A percentile compares a stretch with the other conserved stretches of the same genome.
Conservation (phyloP, 2,329 filamentous ascomycete genomes). For the Fusarium luffae region DNA sequence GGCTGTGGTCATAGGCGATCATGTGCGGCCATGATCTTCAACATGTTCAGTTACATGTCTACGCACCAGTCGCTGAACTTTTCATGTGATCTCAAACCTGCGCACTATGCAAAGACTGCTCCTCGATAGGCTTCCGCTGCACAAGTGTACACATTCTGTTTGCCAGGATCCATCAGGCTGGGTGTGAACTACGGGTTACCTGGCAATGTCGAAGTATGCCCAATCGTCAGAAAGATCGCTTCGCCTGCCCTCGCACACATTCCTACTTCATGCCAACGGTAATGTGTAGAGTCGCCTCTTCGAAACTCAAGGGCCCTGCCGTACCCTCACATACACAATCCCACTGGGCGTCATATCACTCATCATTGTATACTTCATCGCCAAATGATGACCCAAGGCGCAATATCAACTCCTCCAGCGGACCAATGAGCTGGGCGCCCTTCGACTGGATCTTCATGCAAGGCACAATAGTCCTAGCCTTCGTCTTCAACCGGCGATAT, state of each 20-base stretch:
- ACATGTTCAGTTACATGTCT: constrained; percentile 72
- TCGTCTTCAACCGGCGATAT: constrained; percentile 41
- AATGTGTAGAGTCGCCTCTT: constrained; percentile 61
- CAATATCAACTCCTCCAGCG: constrained; percentile 31
- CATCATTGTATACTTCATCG: too few species aligned
- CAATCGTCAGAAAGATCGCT: constrained; percentile 60
- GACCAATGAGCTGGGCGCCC: constrained; percentile 41
- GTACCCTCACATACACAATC: constrained; percentile 33
- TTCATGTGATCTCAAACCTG: constrained; percentile 68
- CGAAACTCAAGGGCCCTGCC: constrained; percentile 33
- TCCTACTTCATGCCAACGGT: constrained; percentile 7
- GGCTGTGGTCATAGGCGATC: constrained; percentile 74
- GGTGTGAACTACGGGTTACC: constrained; percentile 70
- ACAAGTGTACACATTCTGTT: constrained; percentile 64
- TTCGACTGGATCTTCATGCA: constrained; percentile 47
- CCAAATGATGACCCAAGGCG: constrained; percentile 2
- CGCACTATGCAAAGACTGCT: constrained; percentile 71
- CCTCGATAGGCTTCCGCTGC: constrained; percentile 65
- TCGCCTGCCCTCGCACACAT: constrained; percentile 60
- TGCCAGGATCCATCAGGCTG: constrained; percentile 66
- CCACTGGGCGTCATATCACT: constrained; percentile 1
- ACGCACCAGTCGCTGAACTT: constrained; percentile 71
- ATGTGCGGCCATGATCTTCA: constrained; percentile 79
- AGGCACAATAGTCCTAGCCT: constrained; percentile 33
- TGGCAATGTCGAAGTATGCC: constrained; percentile 68